Evolutionary conservation across 2,329 filamentous ascomycete genomes (phyloP), one percentile per base, ranked within the genome.

Genomic region (Epichloe bromicola): DNA sequence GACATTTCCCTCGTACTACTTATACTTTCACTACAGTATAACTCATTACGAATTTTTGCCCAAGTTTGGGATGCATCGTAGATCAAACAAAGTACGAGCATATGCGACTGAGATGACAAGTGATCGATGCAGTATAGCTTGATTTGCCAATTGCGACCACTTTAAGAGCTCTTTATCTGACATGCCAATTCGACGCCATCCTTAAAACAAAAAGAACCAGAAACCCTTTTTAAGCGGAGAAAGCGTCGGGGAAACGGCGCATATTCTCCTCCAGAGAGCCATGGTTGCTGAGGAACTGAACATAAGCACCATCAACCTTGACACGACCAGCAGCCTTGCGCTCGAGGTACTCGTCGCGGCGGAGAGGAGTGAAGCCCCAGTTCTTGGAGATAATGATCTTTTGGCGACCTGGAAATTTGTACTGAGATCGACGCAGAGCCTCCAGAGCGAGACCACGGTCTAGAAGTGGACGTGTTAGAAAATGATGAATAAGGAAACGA

Each of bases 381-480:
- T 98, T 98, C 89, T 97, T 98, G 81, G 87, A 94, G 78, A 97
- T 85, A 69, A 98, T 96, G 79, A 98, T 97, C 89, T 98, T 98
- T 83, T 98, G 93, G 78, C 93, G 91, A 74, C 93, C 93, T 63
- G 93, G 93, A 88, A 98, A 98, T 86, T 97, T 98, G 88, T 97
- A 96, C 85, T 96, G 93, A 61, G 89, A 94, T 74, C 93, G 89
- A 72, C 94, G 91, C 73, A 98, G 88, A 70, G 93, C 93, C 85
- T 98, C 93, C 68, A 98, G 89, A 72, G 93, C 93, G 67, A 85
- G 82, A 63, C 85, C 85, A 66, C 89, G 88, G 85, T 93, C 83
- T 87, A 59, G 2, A 6, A 51, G 23, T 14, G 15, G 19, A 36
- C 14, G n/a, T 17, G 38, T 49, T 37, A 12, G 7, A 8, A 1